These are phyloP conservation scores for Penicillium brevicompactum DNA, from an alignment of 2,329 filamentous ascomycete species.

Conservation along the genomic window DNA sequence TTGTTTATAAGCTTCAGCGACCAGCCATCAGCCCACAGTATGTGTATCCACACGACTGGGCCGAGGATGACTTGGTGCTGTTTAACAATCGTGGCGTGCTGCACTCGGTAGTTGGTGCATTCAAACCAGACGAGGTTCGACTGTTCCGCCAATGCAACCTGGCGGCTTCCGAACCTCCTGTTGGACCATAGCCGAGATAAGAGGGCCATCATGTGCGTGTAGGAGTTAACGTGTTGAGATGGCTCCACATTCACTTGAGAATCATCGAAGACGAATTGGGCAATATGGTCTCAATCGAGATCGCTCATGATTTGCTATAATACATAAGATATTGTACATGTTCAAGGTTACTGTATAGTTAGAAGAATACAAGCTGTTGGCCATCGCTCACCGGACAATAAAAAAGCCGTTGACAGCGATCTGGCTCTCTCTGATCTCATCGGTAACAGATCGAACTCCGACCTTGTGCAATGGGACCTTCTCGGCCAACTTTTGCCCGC, in stretches of 20 bases:
- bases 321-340: background rate
- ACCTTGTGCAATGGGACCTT: slow-evolving; percentile 60
- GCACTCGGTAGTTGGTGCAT: slow-evolving; percentile 75
- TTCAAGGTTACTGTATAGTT: background rate
- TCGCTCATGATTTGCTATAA: background rate
- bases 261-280: background rate
- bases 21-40: slow-evolving; percentile 69
- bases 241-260: background rate
- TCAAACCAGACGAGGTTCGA: slow-evolving; percentile 71
- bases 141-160: slow-evolving; percentile 80
- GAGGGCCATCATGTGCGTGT: background rate
- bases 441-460: slow-evolving; percentile 56
- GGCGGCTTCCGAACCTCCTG: slow-evolving; percentile 47
- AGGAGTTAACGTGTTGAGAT: background rate
- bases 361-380: background rate
- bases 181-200: slow-evolving; percentile 5
- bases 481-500: slow-evolving; percentile 59
- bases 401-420: slow-evolving; percentile 42
- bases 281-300: background rate
- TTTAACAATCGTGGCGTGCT: slow-evolving; percentile 78
- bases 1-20: slow-evolving; percentile 71
- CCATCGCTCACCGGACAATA: slow-evolving; percentile 30
- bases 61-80: slow-evolving; percentile 73
- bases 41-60: slow-evolving; percentile 77
- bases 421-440: slow-evolving; percentile 50